These are phyloP conservation scores for Aspergillus biplanus DNA, from an alignment of 495 filamentous ascomycete genomes.

Conservation along the genomic window DNA sequence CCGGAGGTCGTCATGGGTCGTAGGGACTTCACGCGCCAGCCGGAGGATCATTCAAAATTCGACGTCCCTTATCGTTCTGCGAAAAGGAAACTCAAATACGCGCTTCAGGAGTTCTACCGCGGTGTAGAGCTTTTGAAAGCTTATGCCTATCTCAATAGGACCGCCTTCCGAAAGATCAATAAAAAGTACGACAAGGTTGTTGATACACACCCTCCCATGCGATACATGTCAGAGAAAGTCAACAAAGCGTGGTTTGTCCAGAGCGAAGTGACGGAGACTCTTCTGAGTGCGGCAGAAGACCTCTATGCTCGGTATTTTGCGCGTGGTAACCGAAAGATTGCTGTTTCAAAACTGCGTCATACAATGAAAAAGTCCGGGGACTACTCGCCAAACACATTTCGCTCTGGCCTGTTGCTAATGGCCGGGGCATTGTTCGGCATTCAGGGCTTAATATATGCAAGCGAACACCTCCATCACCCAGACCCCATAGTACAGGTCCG, in stretches of 20 bases:
- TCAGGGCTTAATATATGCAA: conserved; percentile 72
- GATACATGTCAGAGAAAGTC: conserved; percentile 91
- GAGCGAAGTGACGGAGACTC: conserved; percentile 75
- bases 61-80: conserved; percentile 80
- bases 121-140: conserved; percentile 89
- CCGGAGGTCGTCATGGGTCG: conserved; percentile 32
- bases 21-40: conserved; percentile 70
- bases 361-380: conserved; percentile 66
- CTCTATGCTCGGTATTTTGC: conserved; percentile 93
- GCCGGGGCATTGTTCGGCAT: conserved; percentile 72
- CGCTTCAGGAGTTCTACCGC: conserved; percentile 89
- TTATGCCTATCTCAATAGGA: conserved; percentile 85
- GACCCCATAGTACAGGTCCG: conserved; percentile 51
- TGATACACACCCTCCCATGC: conserved; percentile 71
- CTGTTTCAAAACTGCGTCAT: conserved; percentile 79
- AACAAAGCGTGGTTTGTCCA: conserved; percentile 89
- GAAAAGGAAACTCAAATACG: conserved; percentile 87
- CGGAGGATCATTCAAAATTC: conserved; percentile 42
- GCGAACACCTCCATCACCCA: conserved; percentile 51
- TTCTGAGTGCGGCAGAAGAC: conserved; percentile 80
- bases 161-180: conserved; percentile 95
- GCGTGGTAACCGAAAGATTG: conserved; percentile 86
- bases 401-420: conserved; percentile 78
- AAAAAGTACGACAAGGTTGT: conserved; percentile 97
- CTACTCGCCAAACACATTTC: conserved; percentile 73